Evolutionary conservation across 495 filamentous ascomycete species (phyloP).

Genomic region (Hypoxylon crocopeplum): DNA sequence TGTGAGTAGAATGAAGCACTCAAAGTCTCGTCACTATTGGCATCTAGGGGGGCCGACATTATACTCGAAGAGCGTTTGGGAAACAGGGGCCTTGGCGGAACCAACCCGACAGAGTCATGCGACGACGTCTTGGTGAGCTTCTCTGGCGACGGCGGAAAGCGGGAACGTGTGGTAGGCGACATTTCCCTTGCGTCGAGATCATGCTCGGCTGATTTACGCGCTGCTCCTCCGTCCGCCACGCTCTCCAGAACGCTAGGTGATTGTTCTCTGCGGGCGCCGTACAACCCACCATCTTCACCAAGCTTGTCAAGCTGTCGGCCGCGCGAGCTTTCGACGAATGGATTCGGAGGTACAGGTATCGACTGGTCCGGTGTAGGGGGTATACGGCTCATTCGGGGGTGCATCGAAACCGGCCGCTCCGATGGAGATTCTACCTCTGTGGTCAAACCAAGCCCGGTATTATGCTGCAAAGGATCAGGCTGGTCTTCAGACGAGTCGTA

Average conservation of each 20-base stretch:
- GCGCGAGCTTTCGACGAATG: constrained; percentile 42
- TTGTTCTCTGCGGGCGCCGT: constrained; percentile 51
- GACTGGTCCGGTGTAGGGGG: constrained; percentile 60
- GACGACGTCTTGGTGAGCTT: constrained; percentile 47
- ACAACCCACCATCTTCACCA: constrained; percentile 42
- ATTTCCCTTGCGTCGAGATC: constrained; percentile 5
- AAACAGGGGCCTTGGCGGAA: constrained; percentile 54
- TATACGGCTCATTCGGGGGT: constrained; percentile 74
- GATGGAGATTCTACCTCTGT: constrained; percentile 61
- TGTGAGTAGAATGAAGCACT: constrained; percentile 54
- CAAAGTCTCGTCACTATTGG: constrained; percentile 47
- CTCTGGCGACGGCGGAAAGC: constrained; percentile 45
- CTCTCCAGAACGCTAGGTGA: constrained; percentile 47
- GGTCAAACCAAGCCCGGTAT: constrained; percentile 53
- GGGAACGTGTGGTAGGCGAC: constrained; percentile 33
- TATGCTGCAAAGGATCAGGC: constrained; percentile 41
- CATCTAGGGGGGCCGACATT: constrained; percentile 51
- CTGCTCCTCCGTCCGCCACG: constrained; percentile 8
- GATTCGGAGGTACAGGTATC: constrained; percentile 48
- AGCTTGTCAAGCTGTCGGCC: constrained; percentile 41
- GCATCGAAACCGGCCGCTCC: constrained; percentile 72
- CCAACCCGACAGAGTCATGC: constrained; percentile 47
- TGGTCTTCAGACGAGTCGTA: constrained; percentile 52
- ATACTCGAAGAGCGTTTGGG: constrained; percentile 56
- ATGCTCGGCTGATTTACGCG: constrained; percentile 7